A percentile compares a stretch with the other conserved stretches of the same genome.
Evolutionary conservation across 306 rosid genomes (phyloP).

Genomic region (Prunus mume): DNA sequence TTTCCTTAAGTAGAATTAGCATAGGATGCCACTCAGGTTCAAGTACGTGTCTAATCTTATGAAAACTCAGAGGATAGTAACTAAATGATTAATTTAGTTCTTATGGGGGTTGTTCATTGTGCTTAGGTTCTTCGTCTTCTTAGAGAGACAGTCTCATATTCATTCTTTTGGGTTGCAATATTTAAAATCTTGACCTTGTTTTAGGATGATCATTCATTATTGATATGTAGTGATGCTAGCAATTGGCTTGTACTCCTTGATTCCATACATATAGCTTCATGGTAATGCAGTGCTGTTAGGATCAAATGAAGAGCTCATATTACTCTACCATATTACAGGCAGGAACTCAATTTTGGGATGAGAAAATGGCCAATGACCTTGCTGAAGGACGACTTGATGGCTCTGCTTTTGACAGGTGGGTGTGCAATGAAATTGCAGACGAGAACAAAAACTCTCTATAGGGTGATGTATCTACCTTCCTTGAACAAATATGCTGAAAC

Average conservation of each 20-base stretch:
- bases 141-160: neutral
- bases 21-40: neutral
- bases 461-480: neutral
- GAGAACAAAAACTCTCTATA: neutral
- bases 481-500: neutral
- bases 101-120: neutral
- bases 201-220: neutral
- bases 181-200: neutral
- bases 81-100: too few species aligned
- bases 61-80: neutral
- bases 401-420: constrained; percentile 83
- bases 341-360: constrained; percentile 99
- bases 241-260: neutral
- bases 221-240: neutral
- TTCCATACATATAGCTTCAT: constrained; percentile 3
- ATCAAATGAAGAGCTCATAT: constrained; percentile 20
- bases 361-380: constrained; percentile 81
- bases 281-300: neutral
- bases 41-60: too few species aligned
- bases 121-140: neutral
- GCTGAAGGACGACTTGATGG: constrained; percentile 87
- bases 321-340: constrained; percentile 47
- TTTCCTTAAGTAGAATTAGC: neutral
- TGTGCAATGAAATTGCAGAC: constrained; percentile 13
- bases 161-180: neutral